A percentile compares a stretch with the other conserved stretches of the same genome.
Evolutionary conservation across 257 asterid genomes (phyloP).

Genomic region (Fraxinus quadrangulata): DNA sequence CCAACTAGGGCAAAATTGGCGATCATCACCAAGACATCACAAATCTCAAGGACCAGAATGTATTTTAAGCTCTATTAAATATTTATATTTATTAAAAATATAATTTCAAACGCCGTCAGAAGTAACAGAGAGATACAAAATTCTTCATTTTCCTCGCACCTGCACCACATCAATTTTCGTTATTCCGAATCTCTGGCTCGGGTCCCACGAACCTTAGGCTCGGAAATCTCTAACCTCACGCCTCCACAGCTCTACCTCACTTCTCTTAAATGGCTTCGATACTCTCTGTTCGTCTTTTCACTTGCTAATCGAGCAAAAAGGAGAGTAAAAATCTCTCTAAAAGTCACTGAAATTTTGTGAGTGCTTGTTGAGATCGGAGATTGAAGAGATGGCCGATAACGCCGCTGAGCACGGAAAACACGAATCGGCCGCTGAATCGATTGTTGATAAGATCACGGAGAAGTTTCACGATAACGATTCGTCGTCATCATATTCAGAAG

Average conservation of each 20-base stretch:
- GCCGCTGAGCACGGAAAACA: slow-evolving; percentile 47
- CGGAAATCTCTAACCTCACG: slow-evolving; percentile 30
- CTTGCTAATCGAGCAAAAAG: slow-evolving; percentile 15
- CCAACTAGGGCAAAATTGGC: neutral
- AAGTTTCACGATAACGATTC: slow-evolving; percentile 68
- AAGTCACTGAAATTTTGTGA: neutral
- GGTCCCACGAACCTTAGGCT: slow-evolving; percentile 35
- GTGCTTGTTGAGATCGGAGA: slow-evolving; percentile 41
- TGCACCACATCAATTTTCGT: slow-evolving; percentile 24
- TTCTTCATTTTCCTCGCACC: slow-evolving; percentile 9
- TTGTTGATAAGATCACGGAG: slow-evolving; percentile 68
- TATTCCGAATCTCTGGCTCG: slow-evolving; percentile 29
- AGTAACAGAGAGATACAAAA: neutral
- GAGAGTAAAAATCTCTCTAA: neutral
- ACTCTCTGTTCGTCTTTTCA: slow-evolving; percentile 2
- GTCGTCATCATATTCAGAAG: slow-evolving; percentile 76
- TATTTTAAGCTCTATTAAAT: neutral
- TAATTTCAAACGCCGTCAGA: slow-evolving; percentile 1
- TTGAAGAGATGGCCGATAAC: slow-evolving; percentile 54
- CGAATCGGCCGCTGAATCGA: slow-evolving; percentile 59
- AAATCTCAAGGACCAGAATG: neutral
- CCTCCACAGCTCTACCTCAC: slow-evolving; percentile 17
- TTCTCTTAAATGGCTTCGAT: slow-evolving; percentile 21
- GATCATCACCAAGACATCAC: neutral
- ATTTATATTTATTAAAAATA: neutral